phyloP scores from a whole-genome alignment of 2,329 filamentous ascomycete species.

The Colletotrichum sp. region DNA sequence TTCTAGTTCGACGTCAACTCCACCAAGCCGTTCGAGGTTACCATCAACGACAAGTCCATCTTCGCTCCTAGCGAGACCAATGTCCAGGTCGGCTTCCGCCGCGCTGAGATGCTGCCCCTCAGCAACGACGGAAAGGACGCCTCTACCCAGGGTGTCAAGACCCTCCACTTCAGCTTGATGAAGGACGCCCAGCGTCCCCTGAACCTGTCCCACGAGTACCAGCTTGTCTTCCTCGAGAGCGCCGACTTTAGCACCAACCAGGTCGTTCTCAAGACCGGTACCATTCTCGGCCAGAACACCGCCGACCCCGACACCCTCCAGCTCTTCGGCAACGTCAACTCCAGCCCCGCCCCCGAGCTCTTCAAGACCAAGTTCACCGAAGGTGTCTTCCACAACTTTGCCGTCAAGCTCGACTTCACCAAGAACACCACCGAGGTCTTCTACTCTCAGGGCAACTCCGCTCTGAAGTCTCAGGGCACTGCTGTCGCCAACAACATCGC shows the following conservation, averaged over 20 bases:
- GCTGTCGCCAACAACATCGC: conserved; percentile 54
- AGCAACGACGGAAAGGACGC: conserved; percentile 55
- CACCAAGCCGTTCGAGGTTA: conserved; percentile 53
- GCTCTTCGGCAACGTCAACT: conserved; percentile 52
- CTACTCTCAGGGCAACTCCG: conserved; percentile 54
- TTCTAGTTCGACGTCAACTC: conserved; percentile 46
- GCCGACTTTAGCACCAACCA: conserved; percentile 54
- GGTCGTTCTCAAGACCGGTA: conserved; percentile 60
- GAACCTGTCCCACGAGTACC: conserved; percentile 67
- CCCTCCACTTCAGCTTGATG: conserved; percentile 64
- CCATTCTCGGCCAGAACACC: conserved; percentile 45
- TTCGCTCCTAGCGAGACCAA: conserved; percentile 55
- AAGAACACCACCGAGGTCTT: conserved; percentile 60
- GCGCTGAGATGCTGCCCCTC: conserved; percentile 59
- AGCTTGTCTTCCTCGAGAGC: conserved; percentile 56
- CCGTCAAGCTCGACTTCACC: conserved; percentile 59
- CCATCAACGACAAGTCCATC: conserved; percentile 63
- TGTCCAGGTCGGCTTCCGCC: conserved; percentile 63
- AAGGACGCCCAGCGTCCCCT: conserved; percentile 56
- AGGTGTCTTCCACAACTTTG: conserved; percentile 66
- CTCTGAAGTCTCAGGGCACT: conserved; percentile 52
- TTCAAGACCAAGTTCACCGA: conserved; percentile 56
- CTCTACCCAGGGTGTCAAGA: conserved; percentile 61
- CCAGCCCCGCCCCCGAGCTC: conserved; percentile 48
- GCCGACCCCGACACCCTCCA: conserved; percentile 45